Evolutionary conservation across 2,329 filamentous ascomycete genomes (phyloP), one percentile per base, ranked within the genome.

Genomic region (Epichloe elymi): DNA sequence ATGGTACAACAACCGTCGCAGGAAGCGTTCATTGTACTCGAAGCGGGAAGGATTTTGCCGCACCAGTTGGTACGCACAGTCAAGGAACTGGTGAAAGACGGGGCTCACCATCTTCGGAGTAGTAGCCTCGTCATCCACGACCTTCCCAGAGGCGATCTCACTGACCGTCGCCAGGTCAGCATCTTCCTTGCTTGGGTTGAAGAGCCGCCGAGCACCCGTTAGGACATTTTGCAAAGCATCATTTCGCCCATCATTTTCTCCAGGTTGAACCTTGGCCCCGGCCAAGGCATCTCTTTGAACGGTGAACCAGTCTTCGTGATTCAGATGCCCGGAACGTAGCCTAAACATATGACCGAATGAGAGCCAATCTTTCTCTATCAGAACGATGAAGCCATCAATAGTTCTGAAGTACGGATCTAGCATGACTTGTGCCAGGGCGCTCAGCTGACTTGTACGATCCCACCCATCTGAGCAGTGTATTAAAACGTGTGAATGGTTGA

Each of bases 401-500:
- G 93, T 97, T 48, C 93, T 82, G 65, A 89, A 98, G 67, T 95
- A 96, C 0, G 93, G 93, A 62, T 98, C 93, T 8, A 98, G 77
- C 73, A 95, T 91, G 39, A 98, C 76, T 68, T 98, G 90, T 51
- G 89, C 85, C 51, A 98, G 70, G 4, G 90, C 89, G 61, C 90
- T 94, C 48, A 98, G 76, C 69, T 98, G 93, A 61, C 89, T 91
- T 7, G 93, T 98, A 48, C 93, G 85, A 68, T 98, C 93, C 93
- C 93, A 98, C 4, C 93, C 93, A 67, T 98, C 93, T 2, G 93
- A 97, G 68, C 93, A 98, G 67, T 98, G 93, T 46, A 98, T 95
- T 44, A 98, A 72, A 11, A 95, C 91, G 64, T 98, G 89, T 1
- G 90, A 95, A 62, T 96, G 91, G 57, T 88, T 86, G 52, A 97